Evolutionary conservation across 78 protist genomes (phyloP).

Genomic region (Pigoraptor vietnamica): DNA sequence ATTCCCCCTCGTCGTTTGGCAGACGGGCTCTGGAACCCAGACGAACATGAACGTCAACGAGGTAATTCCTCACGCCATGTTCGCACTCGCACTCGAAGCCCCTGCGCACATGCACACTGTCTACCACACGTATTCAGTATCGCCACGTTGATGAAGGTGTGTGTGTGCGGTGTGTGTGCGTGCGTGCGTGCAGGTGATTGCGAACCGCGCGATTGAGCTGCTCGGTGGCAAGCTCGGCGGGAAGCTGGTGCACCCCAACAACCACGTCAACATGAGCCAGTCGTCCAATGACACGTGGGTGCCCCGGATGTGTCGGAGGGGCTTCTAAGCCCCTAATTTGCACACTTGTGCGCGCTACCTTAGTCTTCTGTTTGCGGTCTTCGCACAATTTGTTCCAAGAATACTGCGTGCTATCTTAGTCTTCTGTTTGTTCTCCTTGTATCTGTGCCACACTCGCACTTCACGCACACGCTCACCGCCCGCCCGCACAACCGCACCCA

Average conservation of each 20-base stretch:
- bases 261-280: conserved; percentile 67
- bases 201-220: conserved; percentile 1
- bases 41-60: conserved; percentile 94
- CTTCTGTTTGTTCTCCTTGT: too few relatives aligned
- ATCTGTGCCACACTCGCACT: too few relatives aligned
- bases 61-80: not conserved
- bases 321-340: too few relatives aligned
- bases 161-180: not conserved
- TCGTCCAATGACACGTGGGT: conserved; percentile 77
- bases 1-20: conserved; percentile 91
- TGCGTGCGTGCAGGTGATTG: conserved; percentile 14
- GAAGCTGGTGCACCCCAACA: conserved; percentile 94
- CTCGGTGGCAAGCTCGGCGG: conserved; percentile 74
- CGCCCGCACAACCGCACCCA: not conserved
- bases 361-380: too few relatives aligned
- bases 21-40: conserved; percentile 93
- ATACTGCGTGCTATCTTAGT: too few relatives aligned
- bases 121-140: not conserved
- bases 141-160: not conserved
- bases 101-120: not conserved
- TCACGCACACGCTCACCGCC: too few relatives aligned
- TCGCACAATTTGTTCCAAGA: too few relatives aligned
- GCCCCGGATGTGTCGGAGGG: too few relatives aligned
- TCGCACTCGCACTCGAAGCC: not conserved
- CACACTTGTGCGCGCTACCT: too few relatives aligned